Percentiles rank a stretch among this genome's conserved stretches.
phyloP scores from a whole-genome alignment of 768 basidiomycete species.

The Boletus patriciae region DNA sequence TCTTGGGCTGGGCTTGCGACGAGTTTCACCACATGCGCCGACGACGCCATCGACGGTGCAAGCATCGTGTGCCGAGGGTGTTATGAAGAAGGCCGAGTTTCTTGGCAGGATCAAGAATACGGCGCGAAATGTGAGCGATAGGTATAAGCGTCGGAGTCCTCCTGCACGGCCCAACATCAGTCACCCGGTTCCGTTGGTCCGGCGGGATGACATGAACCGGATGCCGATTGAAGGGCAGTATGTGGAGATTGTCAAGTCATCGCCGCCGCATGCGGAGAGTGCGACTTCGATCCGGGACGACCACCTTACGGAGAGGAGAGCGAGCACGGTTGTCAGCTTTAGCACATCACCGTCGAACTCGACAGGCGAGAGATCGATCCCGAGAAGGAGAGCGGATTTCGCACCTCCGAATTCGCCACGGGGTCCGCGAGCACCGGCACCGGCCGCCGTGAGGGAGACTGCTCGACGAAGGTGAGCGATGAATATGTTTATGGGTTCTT shows the following conservation, averaged over 20 bases:
- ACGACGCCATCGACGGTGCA: conserved; percentile 37
- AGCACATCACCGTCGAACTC: conserved; percentile 62
- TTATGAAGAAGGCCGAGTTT: conserved; percentile 73
- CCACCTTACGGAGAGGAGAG: conserved; percentile 26
- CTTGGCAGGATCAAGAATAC: conserved; percentile 61
- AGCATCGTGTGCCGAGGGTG: conserved; percentile 42
- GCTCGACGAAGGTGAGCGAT: conserved; percentile 24
- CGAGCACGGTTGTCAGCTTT: conserved; percentile 48
- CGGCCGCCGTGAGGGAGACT: conserved; percentile 24
- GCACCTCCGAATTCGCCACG: conserved; percentile 53
- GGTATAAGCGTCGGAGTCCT: conserved; percentile 42
- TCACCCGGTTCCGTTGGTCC: conserved; percentile 50
- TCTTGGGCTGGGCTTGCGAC: conserved; percentile 49
- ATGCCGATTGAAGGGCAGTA: conserved; percentile 35
- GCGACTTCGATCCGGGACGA: conserved; percentile 45
- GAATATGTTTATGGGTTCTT: neutral
- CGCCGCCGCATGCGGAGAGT: conserved; percentile 16
- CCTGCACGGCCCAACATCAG: conserved; percentile 54
- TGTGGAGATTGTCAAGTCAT: conserved; percentile 32
- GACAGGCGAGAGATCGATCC: conserved; percentile 63
- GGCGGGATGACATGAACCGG: conserved; percentile 16
- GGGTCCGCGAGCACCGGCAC: conserved; percentile 31
- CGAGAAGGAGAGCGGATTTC: conserved; percentile 67
- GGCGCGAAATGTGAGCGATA: conserved; percentile 68
- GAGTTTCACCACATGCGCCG: conserved; percentile 48